Evolutionary conservation across 805 yeast genomes (phyloP).

Genomic region (Saccharomycopsis vini): DNA sequence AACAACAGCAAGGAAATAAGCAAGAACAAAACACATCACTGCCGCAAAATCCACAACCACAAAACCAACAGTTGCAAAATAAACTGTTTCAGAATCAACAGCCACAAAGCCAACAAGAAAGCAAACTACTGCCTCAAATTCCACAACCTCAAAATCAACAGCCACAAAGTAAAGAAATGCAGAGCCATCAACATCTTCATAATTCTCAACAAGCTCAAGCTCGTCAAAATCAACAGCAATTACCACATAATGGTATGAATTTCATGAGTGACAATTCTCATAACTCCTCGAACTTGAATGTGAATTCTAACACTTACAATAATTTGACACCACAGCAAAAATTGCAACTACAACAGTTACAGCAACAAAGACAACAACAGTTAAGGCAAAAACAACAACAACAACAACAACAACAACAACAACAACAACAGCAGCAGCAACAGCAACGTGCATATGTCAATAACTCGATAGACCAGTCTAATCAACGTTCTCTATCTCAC

Average conservation of each 20-base stretch:
- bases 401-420: not conserved
- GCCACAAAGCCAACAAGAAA: too few relatives aligned
- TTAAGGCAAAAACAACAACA: constrained; percentile 2
- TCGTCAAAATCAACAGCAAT: not conserved
- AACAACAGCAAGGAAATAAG: constrained; percentile 1
- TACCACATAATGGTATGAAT: too few relatives aligned
- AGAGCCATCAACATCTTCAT: not conserved
- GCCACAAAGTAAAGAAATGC: too few relatives aligned
- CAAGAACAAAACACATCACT: not conserved
- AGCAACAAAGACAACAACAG: not conserved
- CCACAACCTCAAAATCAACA: too few relatives aligned
- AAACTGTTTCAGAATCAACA: too few relatives aligned
- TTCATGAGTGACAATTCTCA: not conserved
- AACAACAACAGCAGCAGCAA: constrained; percentile 1
- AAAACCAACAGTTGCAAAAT: too few relatives aligned
- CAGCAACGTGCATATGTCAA: not conserved
- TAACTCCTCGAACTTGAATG: not conserved
- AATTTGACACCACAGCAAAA: not conserved
- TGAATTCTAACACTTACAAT: not conserved
- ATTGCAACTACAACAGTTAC: not conserved
- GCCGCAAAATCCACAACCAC: not conserved
- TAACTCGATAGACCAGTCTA: not conserved
- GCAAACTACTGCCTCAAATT: too few relatives aligned
- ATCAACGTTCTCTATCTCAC: not conserved
- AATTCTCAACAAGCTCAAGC: not conserved